A percentile compares a stretch with the other conserved stretches of the same genome.
Evolutionary conservation across 495 filamentous ascomycete genomes (phyloP).

Genomic region (Arthonia radiata): DNA sequence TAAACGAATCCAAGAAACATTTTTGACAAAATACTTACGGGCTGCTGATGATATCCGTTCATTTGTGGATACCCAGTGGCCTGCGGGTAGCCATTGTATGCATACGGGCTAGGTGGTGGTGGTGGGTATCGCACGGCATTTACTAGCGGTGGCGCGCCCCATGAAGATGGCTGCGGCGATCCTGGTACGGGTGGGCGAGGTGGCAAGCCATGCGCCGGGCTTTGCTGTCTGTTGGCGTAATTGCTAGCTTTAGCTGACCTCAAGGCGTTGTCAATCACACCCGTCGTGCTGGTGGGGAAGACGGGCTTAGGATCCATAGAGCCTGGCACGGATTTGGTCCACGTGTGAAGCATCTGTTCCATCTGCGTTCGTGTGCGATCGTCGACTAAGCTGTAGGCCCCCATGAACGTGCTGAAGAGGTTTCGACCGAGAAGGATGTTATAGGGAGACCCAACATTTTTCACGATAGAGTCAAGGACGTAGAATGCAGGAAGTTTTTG

Average conservation of each 20-base stretch:
- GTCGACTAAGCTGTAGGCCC: conserved; percentile 76
- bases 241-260: conserved; percentile 42
- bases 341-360: conserved; percentile 93
- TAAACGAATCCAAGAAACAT: conserved; percentile 1
- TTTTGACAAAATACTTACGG: not conserved
- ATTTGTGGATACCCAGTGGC: conserved; percentile 7
- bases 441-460: conserved; percentile 95
- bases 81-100: conserved; percentile 1
- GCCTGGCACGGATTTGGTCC: conserved; percentile 89
- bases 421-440: conserved; percentile 79
- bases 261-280: conserved; percentile 78
- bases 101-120: conserved; percentile 6
- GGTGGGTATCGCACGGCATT: conserved; percentile 15
- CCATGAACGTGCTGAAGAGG: conserved; percentile 86
- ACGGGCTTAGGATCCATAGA: conserved; percentile 72
- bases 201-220: conserved; percentile 32
- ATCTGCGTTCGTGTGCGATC: conserved; percentile 56
- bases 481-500: conserved; percentile 90
- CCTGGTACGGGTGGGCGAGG: conserved; percentile 25
- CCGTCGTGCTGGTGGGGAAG: conserved; percentile 60
- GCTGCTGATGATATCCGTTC: conserved; percentile 1
- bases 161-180: conserved; percentile 26
- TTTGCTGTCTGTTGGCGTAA: no score
- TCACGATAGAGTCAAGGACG: conserved; percentile 91
- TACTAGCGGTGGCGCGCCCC: conserved; percentile 47